These are phyloP conservation scores for Pseudocercospora fuligena DNA, from an alignment of 2,329 filamentous ascomycete genomes.

Conservation along the genomic window DNA sequence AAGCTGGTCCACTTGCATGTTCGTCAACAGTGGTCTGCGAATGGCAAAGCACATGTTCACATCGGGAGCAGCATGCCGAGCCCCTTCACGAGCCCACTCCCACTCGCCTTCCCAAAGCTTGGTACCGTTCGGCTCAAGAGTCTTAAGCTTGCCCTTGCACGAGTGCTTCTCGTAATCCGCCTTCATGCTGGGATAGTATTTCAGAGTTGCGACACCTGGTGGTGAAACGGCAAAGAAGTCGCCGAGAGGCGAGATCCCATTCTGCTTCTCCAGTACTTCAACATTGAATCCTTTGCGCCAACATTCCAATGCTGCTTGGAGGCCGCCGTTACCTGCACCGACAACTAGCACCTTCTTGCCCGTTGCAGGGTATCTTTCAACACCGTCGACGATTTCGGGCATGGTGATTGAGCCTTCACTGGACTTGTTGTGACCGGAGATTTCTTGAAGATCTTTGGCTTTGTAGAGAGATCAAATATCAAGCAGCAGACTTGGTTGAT, in stretches of 20 bases:
- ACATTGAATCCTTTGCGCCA: constrained; percentile 24
- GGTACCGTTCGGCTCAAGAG: constrained; percentile 3
- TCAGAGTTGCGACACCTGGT: constrained; percentile 11
- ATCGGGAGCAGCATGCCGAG: constrained; percentile 9
- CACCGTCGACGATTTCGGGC: constrained; percentile 12
- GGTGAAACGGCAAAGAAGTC: constrained; percentile 16
- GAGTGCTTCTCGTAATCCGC: constrained; percentile 13
- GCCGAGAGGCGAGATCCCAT: constrained; percentile 5
- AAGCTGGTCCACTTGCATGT: constrained; percentile 10
- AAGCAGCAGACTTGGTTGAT: not conserved
- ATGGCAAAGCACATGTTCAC: constrained; percentile 8
- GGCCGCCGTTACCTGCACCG: constrained; percentile 20
- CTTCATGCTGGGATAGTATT: constrained; percentile 14
- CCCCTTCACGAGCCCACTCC: constrained; percentile 7
- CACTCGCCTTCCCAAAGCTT: constrained; percentile 8
- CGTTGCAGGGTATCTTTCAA: constrained; percentile 42
- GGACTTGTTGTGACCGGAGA: not conserved
- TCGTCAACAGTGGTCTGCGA: constrained; percentile 6
- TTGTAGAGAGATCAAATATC: not conserved
- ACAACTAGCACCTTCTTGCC: constrained; percentile 23
- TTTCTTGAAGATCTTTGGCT: not conserved
- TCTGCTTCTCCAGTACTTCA: constrained; percentile 11
- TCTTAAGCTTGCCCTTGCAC: constrained; percentile 5
- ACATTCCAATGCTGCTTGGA: constrained; percentile 23
- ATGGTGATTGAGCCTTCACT: not conserved